Evolutionary conservation across 2,329 filamentous ascomycete species (phyloP).

Genomic region (Diplodia mutila): DNA sequence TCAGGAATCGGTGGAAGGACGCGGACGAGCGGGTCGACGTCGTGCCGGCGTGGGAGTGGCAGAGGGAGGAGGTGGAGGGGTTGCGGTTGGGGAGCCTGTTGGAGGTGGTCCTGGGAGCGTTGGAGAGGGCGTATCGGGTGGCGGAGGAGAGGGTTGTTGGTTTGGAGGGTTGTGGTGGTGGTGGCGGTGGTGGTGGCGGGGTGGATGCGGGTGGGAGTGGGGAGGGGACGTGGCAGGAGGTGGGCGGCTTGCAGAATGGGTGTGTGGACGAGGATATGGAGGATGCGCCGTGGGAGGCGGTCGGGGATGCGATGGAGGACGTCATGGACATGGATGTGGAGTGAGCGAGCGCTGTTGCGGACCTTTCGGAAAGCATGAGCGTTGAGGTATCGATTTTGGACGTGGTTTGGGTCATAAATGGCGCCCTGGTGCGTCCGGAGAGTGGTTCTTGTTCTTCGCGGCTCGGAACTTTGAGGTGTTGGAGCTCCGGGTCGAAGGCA

Average conservation of each 20-base stretch:
- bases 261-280: conserved; percentile 30
- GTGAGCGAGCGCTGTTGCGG: too few relatives aligned
- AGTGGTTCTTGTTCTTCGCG: neutral
- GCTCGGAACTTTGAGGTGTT: neutral
- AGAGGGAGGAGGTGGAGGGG: conserved; percentile 14
- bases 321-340: conserved; percentile 20
- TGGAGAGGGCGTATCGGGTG: conserved; percentile 17
- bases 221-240: neutral
- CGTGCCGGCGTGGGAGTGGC: conserved; percentile 3
- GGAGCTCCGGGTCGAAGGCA: neutral
- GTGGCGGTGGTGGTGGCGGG: neutral
- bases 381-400: neutral
- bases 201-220: neutral
- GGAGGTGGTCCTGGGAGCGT: conserved; percentile 12
- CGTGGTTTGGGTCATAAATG: neutral
- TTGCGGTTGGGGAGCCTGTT: conserved; percentile 14
- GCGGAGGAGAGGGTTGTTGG: neutral
- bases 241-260: neutral
- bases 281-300: conserved; percentile 59
- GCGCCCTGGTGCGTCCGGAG: neutral
- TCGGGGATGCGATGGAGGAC: conserved; percentile 62
- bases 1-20: conserved; percentile 74
- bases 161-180: neutral
- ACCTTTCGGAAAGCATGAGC: neutral
- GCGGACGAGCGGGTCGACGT: conserved; percentile 52